Conservation (phyloP, 768 basidiomycete genomes). For the Clavaria fumosa region DNA sequence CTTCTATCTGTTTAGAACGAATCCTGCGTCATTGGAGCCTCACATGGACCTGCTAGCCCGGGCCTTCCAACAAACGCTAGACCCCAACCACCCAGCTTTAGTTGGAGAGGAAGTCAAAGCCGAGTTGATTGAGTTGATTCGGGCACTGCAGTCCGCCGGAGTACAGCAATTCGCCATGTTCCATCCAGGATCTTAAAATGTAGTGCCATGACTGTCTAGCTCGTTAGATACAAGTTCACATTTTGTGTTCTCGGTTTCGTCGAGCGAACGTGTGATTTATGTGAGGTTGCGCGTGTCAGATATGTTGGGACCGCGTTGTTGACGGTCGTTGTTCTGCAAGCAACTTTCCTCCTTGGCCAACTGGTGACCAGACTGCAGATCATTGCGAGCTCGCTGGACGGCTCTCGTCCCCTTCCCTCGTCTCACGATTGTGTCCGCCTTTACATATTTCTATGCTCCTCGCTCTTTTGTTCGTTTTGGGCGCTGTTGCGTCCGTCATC, state of each 20-base stretch:
- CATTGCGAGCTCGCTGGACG: conserved; percentile 42
- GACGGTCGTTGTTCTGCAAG: conserved; percentile 4
- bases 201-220: too few species aligned
- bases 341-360: too few species aligned
- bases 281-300: too few species aligned
- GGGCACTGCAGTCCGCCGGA: conserved; percentile 57
- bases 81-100: conserved; percentile 60
- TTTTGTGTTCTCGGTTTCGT: background rate
- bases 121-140: conserved; percentile 61
- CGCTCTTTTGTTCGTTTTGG: conserved; percentile 39
- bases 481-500: conserved; percentile 21
- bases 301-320: conserved; percentile 3
- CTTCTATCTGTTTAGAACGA: conserved; percentile 74
- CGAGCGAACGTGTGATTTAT: conserved; percentile 16
- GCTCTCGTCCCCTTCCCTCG: conserved; percentile 26
- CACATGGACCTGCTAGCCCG: conserved; percentile 66
- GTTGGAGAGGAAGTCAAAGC: conserved; percentile 64
- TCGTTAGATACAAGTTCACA: conserved; percentile 7
- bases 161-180: conserved; percentile 45
- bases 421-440: conserved; percentile 28
- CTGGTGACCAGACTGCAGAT: too few species aligned
- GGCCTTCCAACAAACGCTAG: conserved; percentile 71
- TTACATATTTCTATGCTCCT: conserved; percentile 46
- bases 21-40: conserved; percentile 51
- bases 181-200: conserved; percentile 30